Evolutionary conservation across 2,329 filamentous ascomycete species (phyloP).

Genomic region (Fonsecaea multimorphosa): DNA sequence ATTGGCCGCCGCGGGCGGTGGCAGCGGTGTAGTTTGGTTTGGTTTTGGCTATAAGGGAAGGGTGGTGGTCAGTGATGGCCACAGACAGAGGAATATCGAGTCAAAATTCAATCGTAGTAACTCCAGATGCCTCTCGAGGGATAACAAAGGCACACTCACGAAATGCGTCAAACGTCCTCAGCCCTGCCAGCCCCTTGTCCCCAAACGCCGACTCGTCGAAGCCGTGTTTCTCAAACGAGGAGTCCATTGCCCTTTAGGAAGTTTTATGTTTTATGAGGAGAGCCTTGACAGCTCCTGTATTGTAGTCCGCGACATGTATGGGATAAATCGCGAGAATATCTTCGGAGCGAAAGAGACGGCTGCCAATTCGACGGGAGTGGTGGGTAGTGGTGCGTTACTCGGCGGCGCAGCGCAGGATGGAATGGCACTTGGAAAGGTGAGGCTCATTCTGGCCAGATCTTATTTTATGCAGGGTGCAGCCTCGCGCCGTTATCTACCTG

Average conservation of each 20-base stretch:
- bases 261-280: slow-evolving; percentile 16
- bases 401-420: slow-evolving; percentile 1
- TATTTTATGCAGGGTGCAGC: slow-evolving; percentile 33
- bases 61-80: slow-evolving; percentile 13
- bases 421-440: not conserved
- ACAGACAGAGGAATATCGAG: not conserved
- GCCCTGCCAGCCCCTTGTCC: slow-evolving; percentile 64
- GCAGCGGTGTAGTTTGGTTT: slow-evolving; percentile 90
- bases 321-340: not conserved
- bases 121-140: not conserved
- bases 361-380: not conserved
- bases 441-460: slow-evolving; percentile 31
- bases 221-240: slow-evolving; percentile 57
- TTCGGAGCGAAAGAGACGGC: not conserved
- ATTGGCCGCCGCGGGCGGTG: slow-evolving; percentile 87
- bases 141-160: slow-evolving; percentile 66
- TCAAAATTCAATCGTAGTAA: not conserved
- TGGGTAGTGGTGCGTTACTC: not conserved
- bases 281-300: slow-evolving; percentile 26
- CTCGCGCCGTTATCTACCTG: slow-evolving; percentile 12
- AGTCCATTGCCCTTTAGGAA: slow-evolving; percentile 25
- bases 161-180: slow-evolving; percentile 95
- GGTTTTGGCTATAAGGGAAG: slow-evolving; percentile 77
- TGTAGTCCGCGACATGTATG: slow-evolving; percentile 27
- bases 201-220: slow-evolving; percentile 82